These are phyloP conservation scores for Scedosporium minutisporum DNA, from an alignment of 2,329 filamentous ascomycete genomes.

Conservation along the genomic window DNA sequence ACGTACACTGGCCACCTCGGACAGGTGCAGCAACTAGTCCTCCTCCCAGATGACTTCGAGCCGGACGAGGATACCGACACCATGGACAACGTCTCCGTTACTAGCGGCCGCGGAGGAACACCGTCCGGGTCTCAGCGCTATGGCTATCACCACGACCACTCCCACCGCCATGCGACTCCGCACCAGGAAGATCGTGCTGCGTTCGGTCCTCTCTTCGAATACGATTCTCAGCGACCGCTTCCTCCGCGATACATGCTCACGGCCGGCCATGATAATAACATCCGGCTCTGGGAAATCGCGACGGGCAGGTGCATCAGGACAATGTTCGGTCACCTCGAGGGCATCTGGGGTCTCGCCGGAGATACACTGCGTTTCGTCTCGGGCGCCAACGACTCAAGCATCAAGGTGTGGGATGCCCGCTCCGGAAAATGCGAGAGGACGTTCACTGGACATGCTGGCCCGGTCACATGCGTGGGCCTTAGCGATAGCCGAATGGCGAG, in stretches of 20 bases:
- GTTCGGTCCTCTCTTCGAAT: slow-evolving; percentile 54
- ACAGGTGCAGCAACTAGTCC: slow-evolving; percentile 84
- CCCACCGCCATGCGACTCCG: slow-evolving; percentile 15
- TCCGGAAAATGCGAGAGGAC: slow-evolving; percentile 88
- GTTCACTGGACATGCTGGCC: slow-evolving; percentile 80
- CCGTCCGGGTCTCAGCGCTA: slow-evolving; percentile 15
- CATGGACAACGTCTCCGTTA: slow-evolving; percentile 41
- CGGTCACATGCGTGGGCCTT: slow-evolving; percentile 85
- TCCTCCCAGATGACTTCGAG: slow-evolving; percentile 80
- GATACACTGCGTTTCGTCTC: slow-evolving; percentile 83
- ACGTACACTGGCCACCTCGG: slow-evolving; percentile 84
- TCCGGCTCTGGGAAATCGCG: slow-evolving; percentile 83
- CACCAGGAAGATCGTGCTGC: slow-evolving; percentile 37
- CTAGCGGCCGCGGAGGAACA: slow-evolving; percentile 36
- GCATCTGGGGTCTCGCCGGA: slow-evolving; percentile 85
- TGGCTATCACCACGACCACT: slow-evolving; percentile 9
- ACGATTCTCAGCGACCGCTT: slow-evolving; percentile 52
- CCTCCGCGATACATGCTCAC: slow-evolving; percentile 90
- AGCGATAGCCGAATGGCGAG: slow-evolving; percentile 85
- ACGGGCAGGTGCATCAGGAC: slow-evolving; percentile 77
- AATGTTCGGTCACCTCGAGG: slow-evolving; percentile 94
- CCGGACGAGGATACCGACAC: slow-evolving; percentile 54
- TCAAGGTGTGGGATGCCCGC: slow-evolving; percentile 87
- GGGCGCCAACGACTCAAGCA: slow-evolving; percentile 86
- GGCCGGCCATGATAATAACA: slow-evolving; percentile 80